These are phyloP conservation scores for Perkinsela sp. DNA, from an alignment of 208 protist genomes.

Conservation along the genomic window DNA sequence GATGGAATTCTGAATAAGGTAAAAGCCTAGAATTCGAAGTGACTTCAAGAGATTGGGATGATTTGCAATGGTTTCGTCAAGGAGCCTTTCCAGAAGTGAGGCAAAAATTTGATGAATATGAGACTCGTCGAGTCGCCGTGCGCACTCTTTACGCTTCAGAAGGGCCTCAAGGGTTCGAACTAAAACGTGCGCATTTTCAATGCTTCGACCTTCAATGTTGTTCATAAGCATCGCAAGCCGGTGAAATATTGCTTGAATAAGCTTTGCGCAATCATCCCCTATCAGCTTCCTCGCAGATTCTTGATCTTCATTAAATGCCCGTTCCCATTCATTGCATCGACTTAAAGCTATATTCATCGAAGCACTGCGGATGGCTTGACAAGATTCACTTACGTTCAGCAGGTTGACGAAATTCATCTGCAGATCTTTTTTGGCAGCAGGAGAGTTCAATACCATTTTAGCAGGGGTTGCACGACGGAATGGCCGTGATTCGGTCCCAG, in stretches of 20 bases:
- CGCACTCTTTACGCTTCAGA: neutral
- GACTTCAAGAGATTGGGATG: neutral
- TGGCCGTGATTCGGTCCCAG: neutral
- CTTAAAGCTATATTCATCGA: neutral
- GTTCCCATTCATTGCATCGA: neutral
- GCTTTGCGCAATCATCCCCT: neutral
- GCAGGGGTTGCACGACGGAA: no score
- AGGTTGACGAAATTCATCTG: no score
- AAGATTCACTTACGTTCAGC: neutral
- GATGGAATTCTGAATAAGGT: neutral
- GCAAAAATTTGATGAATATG: neutral
- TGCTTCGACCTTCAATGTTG: neutral
- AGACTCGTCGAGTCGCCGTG: neutral
- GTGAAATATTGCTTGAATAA: neutral
- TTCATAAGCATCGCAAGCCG: neutral
- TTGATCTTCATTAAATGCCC: neutral
- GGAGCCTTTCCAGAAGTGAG: neutral
- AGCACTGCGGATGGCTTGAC: neutral
- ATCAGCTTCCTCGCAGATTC: neutral
- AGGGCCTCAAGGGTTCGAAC: neutral
- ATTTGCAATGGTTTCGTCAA: neutral
- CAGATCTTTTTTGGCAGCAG: no score
- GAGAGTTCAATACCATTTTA: no score
- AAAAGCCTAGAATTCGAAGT: neutral
- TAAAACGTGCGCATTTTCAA: neutral